Conservation (phyloP, 768 basidiomycete species). For the Dentipellis sp. region DNA sequence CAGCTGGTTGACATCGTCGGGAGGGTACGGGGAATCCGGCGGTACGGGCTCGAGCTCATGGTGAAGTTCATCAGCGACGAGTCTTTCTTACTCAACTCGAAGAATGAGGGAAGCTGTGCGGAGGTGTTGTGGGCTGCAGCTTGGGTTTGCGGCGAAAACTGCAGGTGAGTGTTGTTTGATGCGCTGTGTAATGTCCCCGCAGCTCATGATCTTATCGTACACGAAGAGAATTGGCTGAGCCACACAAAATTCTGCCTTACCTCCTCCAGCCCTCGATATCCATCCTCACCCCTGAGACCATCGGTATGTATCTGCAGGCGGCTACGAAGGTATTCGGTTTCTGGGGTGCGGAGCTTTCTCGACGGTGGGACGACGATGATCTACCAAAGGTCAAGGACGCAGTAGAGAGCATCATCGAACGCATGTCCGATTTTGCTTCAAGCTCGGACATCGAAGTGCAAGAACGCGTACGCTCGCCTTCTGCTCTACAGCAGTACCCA, state of each 20-base stretch:
- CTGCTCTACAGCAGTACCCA: neutral
- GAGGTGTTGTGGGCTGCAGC: slow-evolving; percentile 91
- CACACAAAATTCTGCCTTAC: slow-evolving; percentile 62
- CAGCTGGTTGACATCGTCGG: slow-evolving; percentile 83
- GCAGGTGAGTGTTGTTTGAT: slow-evolving; percentile 41
- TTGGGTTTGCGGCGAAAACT: slow-evolving; percentile 95
- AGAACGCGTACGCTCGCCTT: slow-evolving; percentile 60
- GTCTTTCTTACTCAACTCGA: slow-evolving; percentile 54
- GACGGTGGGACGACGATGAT: slow-evolving; percentile 68
- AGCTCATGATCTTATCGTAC: neutral
- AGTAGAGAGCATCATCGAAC: slow-evolving; percentile 52
- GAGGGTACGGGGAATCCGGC: slow-evolving; percentile 65
- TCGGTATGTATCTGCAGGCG: slow-evolving; percentile 76
- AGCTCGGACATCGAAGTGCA: slow-evolving; percentile 82
- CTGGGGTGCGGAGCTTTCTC: slow-evolving; percentile 72
- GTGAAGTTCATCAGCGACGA: slow-evolving; percentile 75
- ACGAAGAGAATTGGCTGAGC: slow-evolving; percentile 66
- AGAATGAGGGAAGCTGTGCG: slow-evolving; percentile 65
- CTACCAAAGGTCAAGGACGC: slow-evolving; percentile 53
- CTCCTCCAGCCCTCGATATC: slow-evolving; percentile 54
- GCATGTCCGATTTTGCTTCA: slow-evolving; percentile 48
- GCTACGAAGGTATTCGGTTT: slow-evolving; percentile 79
- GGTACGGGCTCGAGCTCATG: slow-evolving; percentile 80
- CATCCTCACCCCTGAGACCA: slow-evolving; percentile 51
- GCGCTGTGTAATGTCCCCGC: neutral